Base-by-base conservation (phyloP, 768 basidiomycete species). In the Lentinula edodes region DNA sequence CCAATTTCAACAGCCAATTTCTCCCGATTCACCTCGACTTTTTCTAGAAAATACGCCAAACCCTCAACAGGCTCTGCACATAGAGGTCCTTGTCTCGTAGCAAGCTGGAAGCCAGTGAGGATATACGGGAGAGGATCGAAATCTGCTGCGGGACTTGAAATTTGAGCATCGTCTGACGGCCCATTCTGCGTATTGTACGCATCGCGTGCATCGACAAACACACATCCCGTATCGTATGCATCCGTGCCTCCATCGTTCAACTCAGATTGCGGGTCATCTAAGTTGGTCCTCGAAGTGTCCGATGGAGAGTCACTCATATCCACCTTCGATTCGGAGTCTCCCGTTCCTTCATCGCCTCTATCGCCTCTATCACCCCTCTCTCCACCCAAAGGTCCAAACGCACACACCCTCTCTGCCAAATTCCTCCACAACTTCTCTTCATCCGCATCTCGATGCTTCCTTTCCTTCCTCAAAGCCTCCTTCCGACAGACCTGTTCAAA, bases 11-110 rank as follows among this genome's bases (percentile, higher is more conserved):
- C 86, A 62, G 82, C 81, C 42, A 93, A 71, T 28, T 76, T 77
- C 45, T 81, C 82, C 53, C 68, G 68, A 65, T 93, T 84, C 20
- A 93, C 76, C 13, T 83, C 79, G 2, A 98, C 75, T 32, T 76
- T 78, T 70, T 98, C 95, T 1, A 98, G 82, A 63, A 96, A 91
- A 75, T 89, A 98, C 0, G 88, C 93, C 77, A 99, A 76, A 0
- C 96, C 96, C 65, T 95, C 89, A 7, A 98, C 86, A 1, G 97
- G 97, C 72, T 99, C 97, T 6, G 89, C 90, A 66, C 97, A 98
- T 18, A 99, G 74, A 12, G 97, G 96, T 0, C 97, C 97, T 73
- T 95, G 93, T 71, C 94, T 90, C 1, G 89, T 90, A 0, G 94
- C 95, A 52, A 98, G 82, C 74, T 97, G 95, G 74, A 99, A 99